Evolutionary conservation across 345 rosid species (phyloP).

Genomic region (Pugionium dolabratum): DNA sequence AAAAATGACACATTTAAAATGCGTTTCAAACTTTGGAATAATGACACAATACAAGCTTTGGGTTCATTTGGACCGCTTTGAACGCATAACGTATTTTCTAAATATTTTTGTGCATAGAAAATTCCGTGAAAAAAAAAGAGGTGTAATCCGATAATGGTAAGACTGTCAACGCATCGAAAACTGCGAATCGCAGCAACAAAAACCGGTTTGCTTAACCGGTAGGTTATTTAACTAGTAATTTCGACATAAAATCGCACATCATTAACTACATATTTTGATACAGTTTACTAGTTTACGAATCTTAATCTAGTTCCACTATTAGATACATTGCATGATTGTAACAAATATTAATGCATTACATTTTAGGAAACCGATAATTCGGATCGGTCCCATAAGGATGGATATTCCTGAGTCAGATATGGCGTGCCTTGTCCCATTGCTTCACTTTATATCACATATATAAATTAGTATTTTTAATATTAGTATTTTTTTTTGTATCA

Average conservation of each 20-base stretch:
- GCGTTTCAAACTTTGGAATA: no score
- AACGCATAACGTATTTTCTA: no score
- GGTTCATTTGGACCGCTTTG: no score
- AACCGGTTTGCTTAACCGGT: constrained; percentile 5
- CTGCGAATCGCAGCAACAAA: constrained; percentile 14
- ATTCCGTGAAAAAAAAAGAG: no score
- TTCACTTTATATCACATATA: constrained; percentile 25
- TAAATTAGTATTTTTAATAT: background rate
- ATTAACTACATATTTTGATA: background rate
- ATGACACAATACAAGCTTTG: no score
- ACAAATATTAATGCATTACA: background rate
- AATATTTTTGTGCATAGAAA: no score
- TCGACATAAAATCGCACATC: background rate
- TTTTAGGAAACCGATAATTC: background rate
- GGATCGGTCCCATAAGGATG: constrained; percentile 1
- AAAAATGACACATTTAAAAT: no score
- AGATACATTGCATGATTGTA: background rate
- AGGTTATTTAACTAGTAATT: background rate
- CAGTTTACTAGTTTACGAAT: background rate
- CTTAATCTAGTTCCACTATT: background rate
- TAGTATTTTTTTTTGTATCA: no score
- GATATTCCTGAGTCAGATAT: constrained; percentile 33
- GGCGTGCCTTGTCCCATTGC: constrained; percentile 34
- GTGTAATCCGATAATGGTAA: background rate
- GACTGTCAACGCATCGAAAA: background rate